phyloP scores from a whole-genome alignment of 2,329 filamentous ascomycete genomes.

The Apiospora marii region DNA sequence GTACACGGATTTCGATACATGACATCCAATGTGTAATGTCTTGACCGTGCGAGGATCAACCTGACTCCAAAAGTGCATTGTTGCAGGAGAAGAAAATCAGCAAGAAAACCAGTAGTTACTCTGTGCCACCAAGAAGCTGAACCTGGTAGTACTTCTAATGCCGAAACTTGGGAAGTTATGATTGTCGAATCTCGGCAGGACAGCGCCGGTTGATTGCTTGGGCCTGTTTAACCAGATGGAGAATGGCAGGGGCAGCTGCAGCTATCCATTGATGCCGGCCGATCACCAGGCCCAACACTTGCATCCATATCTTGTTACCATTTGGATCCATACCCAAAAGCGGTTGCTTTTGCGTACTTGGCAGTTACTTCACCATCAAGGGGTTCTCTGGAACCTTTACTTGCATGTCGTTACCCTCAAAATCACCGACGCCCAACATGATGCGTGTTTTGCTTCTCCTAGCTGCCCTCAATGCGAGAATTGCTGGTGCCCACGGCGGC shows the following conservation, averaged over 20 bases:
- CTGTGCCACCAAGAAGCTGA: neutral
- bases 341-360: neutral
- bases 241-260: neutral
- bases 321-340: neutral
- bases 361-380: neutral
- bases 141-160: neutral
- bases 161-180: neutral
- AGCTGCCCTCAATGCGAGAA: conserved; percentile 29
- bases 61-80: neutral
- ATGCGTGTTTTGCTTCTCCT: conserved; percentile 24
- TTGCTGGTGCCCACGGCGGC: conserved; percentile 45
- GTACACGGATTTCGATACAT: neutral
- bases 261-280: neutral
- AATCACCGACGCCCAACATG: neutral
- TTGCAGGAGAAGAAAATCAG: neutral
- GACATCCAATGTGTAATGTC: no score
- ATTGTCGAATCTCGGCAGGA: neutral
- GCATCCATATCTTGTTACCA: no score
- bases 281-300: neutral
- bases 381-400: neutral
- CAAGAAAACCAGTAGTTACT: neutral
- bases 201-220: neutral
- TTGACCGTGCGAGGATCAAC: neutral
- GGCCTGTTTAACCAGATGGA: conserved; percentile 4
- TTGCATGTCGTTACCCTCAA: neutral